Percentiles rank a stretch among this genome's conserved stretches.
Conservation (phyloP, 2,329 filamentous ascomycete species). For the Aspergillus pseudotamarii region DNA sequence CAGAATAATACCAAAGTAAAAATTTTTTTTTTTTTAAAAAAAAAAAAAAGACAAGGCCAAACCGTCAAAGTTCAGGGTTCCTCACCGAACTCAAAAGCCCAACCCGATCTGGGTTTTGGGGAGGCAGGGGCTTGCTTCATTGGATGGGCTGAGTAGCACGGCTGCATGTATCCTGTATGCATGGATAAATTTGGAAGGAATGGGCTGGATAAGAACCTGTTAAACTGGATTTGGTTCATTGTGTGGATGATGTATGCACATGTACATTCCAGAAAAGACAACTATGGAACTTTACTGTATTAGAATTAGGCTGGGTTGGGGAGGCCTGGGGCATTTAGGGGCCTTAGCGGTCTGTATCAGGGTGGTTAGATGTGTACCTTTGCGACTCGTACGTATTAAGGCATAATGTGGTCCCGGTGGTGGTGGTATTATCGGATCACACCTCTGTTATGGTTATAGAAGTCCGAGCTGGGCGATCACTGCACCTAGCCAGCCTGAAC, state of each 20-base stretch:
- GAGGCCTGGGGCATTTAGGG: background rate
- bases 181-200: conserved; percentile 4
- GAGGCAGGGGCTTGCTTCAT: background rate
- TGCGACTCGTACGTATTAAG: background rate
- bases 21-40: too few species aligned
- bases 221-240: background rate
- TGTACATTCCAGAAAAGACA: conserved; percentile 12
- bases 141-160: background rate
- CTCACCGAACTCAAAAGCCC: background rate
- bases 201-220: background rate
- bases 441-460: background rate
- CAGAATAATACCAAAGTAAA: background rate
- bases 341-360: background rate
- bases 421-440: background rate
- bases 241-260: conserved; percentile 4
- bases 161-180: conserved; percentile 4
- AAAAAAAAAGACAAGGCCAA: background rate
- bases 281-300: conserved; percentile 11
- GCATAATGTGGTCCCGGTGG: background rate
- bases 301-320: background rate
- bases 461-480: background rate
- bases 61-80: background rate
- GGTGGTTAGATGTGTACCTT: background rate
- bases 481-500: background rate
- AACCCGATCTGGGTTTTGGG: background rate